phyloP scores from a whole-genome alignment of 306 rosid species.

The Gleditsia sinensis region DNA sequence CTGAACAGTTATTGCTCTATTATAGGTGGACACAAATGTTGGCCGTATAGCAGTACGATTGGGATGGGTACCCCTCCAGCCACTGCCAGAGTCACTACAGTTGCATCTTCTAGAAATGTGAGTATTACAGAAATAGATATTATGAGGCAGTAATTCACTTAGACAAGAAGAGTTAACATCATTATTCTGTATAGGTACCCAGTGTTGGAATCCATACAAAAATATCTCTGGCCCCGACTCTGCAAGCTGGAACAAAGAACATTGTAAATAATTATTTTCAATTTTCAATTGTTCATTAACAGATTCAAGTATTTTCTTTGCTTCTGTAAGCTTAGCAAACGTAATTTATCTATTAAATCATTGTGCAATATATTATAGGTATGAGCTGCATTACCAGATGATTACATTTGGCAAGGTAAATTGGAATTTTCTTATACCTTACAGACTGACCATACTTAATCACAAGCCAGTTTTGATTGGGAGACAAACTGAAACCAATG shows the following conservation, averaged over 20 bases:
- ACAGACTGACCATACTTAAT: conserved; percentile 22
- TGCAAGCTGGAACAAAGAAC: conserved; percentile 99
- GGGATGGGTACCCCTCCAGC: conserved; percentile 99
- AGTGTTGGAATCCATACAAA: conserved; percentile 89
- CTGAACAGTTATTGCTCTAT: conserved; percentile 25
- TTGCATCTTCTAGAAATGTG: conserved; percentile 97
- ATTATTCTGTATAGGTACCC: conserved; percentile 78
- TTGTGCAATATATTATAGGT: conserved; percentile 58
- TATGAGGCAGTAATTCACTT: conserved; percentile 11
- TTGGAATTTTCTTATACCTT: conserved; percentile 25
- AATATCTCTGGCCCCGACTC: conserved; percentile 96
- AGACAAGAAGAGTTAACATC: conserved; percentile 35
- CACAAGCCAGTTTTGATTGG: conserved; percentile 36
- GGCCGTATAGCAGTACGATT: conserved; percentile 98
- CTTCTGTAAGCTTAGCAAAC: conserved; percentile 14
- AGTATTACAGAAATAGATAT: conserved; percentile 45
- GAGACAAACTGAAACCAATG: conserved; percentile 32
- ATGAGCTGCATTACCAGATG: conserved; percentile 98
- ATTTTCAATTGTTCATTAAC: conserved; percentile 23
- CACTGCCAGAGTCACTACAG: conserved; percentile 98
- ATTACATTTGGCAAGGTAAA: conserved; percentile 98
- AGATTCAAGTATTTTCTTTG: not conserved
- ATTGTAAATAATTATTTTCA: conserved; percentile 57
- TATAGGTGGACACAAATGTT: conserved; percentile 98
- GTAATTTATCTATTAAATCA: conserved; percentile 15